Conservation (phyloP, 257 asterid genomes). For the Lavandula angustifolia region DNA sequence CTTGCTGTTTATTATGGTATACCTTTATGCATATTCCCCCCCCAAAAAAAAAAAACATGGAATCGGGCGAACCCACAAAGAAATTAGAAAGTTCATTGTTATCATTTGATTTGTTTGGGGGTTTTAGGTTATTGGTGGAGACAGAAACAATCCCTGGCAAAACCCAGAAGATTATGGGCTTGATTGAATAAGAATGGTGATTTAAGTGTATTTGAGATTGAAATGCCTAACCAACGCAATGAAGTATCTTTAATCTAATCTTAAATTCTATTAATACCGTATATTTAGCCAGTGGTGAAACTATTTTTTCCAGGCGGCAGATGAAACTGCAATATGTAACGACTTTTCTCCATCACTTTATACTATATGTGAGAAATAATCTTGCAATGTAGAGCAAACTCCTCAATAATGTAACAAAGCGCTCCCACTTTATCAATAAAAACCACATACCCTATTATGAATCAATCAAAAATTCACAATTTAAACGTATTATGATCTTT, state of each 20-base stretch:
- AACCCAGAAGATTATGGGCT: not conserved
- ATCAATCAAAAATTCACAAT: not conserved
- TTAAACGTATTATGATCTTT: not conserved
- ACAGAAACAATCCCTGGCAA: conserved; percentile 7
- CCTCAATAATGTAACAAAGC: conserved; percentile 6
- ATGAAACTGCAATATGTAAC: conserved; percentile 4
- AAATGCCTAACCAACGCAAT: conserved; percentile 9
- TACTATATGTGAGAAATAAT: not conserved
- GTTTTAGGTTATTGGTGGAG: not conserved
- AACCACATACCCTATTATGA: not conserved
- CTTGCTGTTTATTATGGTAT: conserved; percentile 6
- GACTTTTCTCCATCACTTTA: conserved; percentile 16
- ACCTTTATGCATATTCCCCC: conserved; percentile 22
- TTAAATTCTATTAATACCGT: not conserved
- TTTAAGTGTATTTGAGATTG: conserved; percentile 8
- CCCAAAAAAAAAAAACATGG: conserved; percentile 7
- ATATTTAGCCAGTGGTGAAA: conserved; percentile 12
- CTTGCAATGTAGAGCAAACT: conserved; percentile 4
- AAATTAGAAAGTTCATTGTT: conserved; percentile 1
- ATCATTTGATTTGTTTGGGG: not conserved
- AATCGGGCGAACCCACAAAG: conserved; percentile 14
- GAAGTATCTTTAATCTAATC: not conserved
- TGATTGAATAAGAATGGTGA: not conserved
- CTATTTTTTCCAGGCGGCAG: conserved; percentile 12
- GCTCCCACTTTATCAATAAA: not conserved